Evolutionary conservation across 169 alveolate species (phyloP), one percentile per base, ranked within the genome.

Genomic region (Condylostoma magnum): DNA sequence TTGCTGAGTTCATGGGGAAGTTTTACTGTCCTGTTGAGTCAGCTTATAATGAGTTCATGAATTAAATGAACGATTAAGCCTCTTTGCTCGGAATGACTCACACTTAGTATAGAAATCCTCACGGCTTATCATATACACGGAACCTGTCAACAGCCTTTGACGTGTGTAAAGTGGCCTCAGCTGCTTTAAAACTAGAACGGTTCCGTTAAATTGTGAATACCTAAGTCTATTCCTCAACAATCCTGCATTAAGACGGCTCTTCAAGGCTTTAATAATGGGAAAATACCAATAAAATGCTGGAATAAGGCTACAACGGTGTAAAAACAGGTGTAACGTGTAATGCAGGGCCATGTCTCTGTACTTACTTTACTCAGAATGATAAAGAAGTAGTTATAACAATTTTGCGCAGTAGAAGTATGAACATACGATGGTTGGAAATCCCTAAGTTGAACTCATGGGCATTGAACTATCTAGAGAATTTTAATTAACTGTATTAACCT

Each of bases 271-370:
- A 48, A 22, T 6, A 18, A 5, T 85, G 93, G 88, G 57, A 48
- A n/a, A 86, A 86, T 53, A 78, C 93, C 0, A 86, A 86, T 67
- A 79, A 82, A 37, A 58, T 86, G n/a, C 55, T 86, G 27, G 58
- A 52, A 4, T n/a, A 63, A 8, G 71, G 77, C 10, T 86, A 55
- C 54, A 20, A 30, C 38, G 93, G 93, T n/a, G 88, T 78, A 12
- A 86, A 86, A 68, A 86, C 93, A 18, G 93, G 93, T 25, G 75
- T 82, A 0, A 86, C 93, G 1, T 72, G 77, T 12, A 51, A 76
- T 4, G 93, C 93, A 8, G 93, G 93, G 2, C 89, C 93, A 5
- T 86, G 93, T 54, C 58, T 85, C 8, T 55, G 76, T 18, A 41
- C 68, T 2, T 22, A 18, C 50, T 57, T 63, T 27, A 44, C 38